These are phyloP conservation scores for Aspergillus nidulans DNA, from an alignment of 495 filamentous ascomycete species.

Conservation along the genomic window DNA sequence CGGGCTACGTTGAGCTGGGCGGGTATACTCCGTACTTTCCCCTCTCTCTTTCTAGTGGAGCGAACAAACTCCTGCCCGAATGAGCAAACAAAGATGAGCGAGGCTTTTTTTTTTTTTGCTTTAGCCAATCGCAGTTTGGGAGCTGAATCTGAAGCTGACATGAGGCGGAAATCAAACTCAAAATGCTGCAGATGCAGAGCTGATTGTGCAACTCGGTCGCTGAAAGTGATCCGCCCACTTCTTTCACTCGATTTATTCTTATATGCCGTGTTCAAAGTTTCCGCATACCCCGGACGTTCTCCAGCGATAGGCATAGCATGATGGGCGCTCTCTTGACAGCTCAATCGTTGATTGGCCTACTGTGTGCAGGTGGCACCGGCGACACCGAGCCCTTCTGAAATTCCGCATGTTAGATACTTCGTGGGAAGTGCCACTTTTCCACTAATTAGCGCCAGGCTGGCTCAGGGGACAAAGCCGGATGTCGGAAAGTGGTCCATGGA, in stretches of 20 bases:
- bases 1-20: neutral
- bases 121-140: neutral
- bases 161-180: neutral
- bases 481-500: neutral
- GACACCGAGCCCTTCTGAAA: neutral
- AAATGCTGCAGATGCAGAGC: neutral
- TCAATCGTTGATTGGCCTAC: neutral
- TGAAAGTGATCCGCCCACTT: neutral
- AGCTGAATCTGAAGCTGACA: neutral
- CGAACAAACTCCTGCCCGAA: neutral
- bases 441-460: slow-evolving; percentile 2
- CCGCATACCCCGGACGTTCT: neutral
- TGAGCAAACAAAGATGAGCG: slow-evolving; percentile 2
- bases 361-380: neutral
- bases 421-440: neutral
- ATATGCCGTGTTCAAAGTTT: neutral
- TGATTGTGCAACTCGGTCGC: slow-evolving; percentile 1
- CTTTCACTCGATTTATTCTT: neutral
- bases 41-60: neutral
- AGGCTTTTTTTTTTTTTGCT: too few relatives aligned
- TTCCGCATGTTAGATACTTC: neutral
- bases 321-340: neutral
- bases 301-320: neutral
- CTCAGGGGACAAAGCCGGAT: slow-evolving; percentile 2
- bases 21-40: neutral